Base-by-base conservation (phyloP, 2,329 filamentous ascomycete species). In the Xylaria sp. region DNA sequence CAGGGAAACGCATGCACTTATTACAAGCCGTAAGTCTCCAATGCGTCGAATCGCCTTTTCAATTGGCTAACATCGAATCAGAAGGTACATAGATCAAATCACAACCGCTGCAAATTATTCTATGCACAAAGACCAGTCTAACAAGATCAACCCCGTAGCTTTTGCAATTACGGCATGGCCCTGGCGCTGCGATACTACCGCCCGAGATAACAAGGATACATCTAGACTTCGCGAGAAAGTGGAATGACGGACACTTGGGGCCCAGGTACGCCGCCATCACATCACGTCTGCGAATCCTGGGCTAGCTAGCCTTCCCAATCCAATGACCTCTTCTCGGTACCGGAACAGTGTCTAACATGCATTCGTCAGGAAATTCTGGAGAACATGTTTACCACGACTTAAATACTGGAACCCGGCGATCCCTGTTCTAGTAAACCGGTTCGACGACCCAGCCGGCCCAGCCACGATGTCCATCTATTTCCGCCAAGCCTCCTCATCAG, bases 401-500 rank as follows among this genome's bases (percentile, higher is more conserved):
- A 98, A 99, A 85, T 99, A 90, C 83, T 92, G 97, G 85, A 99
- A 99, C 80, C 96, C 96, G 0, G 83, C 89, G 12, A 81, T 98
- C 54, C 89, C 91, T 51, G 97, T 98, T 87, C 90, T 92, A 67
- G 88, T 97, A 75, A 90, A 91, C 79, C 91, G 92, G 67, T 90
- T 87, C 71, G 75, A 79, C 45, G 81, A 90, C 53, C 84, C 89
- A 73, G 79, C 83, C 4, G 83, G 83, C 24, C 82, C 86, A 6
- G 88, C 92, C 14, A 85, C 83, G 55, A 84, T 94, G 81, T 89
- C 87, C 68, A 83, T 94, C 74, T 90, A 91, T 81, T 87, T 90
- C 74, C 84, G 84, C 75, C 82, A 82, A 67, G 69, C 75, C 42
- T 48, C 65, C 19, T 64, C 61, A 61, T 42, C 61, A 58, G 53